Base-by-base conservation (phyloP, 805 yeast species). In the Yarrowia sp. region DNA sequence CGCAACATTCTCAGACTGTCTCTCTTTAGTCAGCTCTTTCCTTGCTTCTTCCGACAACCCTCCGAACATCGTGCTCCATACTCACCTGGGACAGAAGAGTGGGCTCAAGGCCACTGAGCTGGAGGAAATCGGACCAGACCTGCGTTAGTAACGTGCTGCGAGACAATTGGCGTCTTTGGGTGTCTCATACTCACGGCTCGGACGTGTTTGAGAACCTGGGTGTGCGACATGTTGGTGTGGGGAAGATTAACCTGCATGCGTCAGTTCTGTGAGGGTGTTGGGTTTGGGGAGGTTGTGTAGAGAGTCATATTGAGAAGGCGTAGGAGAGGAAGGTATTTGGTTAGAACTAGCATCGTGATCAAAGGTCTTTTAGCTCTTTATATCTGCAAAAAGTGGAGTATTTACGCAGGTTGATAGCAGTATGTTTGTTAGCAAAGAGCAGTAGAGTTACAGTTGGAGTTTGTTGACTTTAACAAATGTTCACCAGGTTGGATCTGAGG, bases 31-130 rank as follows among this genome's bases (percentile, higher is more conserved):
- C 35, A 5, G 6, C 18, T 32, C 4, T 16, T 32, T 14, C 6
- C 16, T 13, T 2, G 18, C 9, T 12, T 6, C 9, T 14, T 14
- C 35, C 33, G 13, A 33, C 32, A 14, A 12, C 16, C n/a, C 27
- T 21, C 21, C 9, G 22, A 16, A 27, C 29, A 27, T 12, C 29
- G 29, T 6, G 29, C 12, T 27, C 4, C n/a, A 22, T 32, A 55
- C 67, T 32, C 55, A 70, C 73, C 42, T 68, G 66, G 19, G 64
- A 55, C 18, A 71, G 36, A 38, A 71, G 63, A 7, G 71, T 65
- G 6, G 74, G 72, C 65, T 71, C 74, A 14, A 71, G 66, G 10
- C 74, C 74, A 42, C 73, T 68, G 12, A 44, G 49, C 14, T 65
- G 41, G 33, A 70, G 36, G 63, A 71, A 72, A 42, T 68, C 68